These are phyloP conservation scores for Pezicula neosporulosa DNA, from an alignment of 2,329 filamentous ascomycete genomes.

Conservation along the genomic window DNA sequence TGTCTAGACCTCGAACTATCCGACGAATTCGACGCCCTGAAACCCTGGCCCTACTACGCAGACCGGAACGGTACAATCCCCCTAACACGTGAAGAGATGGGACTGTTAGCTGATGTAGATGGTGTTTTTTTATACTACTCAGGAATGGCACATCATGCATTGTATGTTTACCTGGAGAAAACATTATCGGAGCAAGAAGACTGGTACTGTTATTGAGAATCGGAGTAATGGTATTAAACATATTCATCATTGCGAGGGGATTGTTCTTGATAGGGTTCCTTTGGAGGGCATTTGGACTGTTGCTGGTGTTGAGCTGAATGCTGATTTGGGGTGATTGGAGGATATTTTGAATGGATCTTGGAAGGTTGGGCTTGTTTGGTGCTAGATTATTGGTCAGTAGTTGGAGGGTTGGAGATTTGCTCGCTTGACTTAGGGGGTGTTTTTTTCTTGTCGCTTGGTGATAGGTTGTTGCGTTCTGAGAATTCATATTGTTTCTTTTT, in stretches of 20 bases:
- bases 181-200: slow-evolving; percentile 8
- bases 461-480: too few species aligned
- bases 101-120: slow-evolving; percentile 15
- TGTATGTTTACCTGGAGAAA: slow-evolving; percentile 33
- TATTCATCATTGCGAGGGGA: slow-evolving; percentile 7
- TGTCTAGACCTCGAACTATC: slow-evolving; percentile 32
- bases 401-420: too few species aligned
- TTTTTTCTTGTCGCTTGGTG: too few species aligned
- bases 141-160: slow-evolving; percentile 29
- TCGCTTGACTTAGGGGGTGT: too few species aligned
- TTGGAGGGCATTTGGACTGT: slow-evolving; percentile 3
- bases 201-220: slow-evolving; percentile 1
- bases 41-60: slow-evolving; percentile 30
- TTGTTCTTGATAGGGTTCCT: slow-evolving; percentile 1
- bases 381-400: too few species aligned
- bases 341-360: too few species aligned
- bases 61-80: slow-evolving; percentile 19
- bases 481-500: too few species aligned
- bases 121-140: slow-evolving; percentile 20
- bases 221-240: slow-evolving; percentile 4
- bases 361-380: too few species aligned
- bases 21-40: slow-evolving; percentile 27
- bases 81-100: slow-evolving; percentile 14
- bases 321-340: not conserved
- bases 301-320: slow-evolving; percentile 5